Base-by-base conservation (phyloP, 148 eudicot genomes). In the Diospyros lotus region DNA sequence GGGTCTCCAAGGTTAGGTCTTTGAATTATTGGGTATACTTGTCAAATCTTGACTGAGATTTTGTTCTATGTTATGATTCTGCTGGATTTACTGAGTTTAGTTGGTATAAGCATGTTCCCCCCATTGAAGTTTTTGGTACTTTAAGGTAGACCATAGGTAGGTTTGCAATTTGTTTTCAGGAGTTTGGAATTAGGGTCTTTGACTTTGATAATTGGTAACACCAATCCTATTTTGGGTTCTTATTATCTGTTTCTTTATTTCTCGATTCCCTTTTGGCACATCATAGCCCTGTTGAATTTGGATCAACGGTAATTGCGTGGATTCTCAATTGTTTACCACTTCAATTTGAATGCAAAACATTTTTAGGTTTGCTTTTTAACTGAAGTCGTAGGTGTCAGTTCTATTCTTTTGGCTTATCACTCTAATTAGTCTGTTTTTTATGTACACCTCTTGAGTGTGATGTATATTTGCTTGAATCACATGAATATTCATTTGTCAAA, bases 1-100 rank as follows among this genome's bases (percentile, higher is more conserved):
- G 74, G 80, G 74, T 68, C 66, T 74, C 76, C 6, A 82, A 89
- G 93, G 93, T 87, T 56, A 53, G 50, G 58, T 2, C 38, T 43
- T 39, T 40, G 15, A 59, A 58, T 40, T 56, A 17, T 54, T 51
- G 62, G 59, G 5, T 40, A 4, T 15, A 3, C 14, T 8, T 46
- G 10, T 13, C 44, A 28, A 52, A 46, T 46, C 46, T 52, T 68
- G 10, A 52, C 12, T 68, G 46, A 5, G 15, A 15, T 42, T 69
- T 41, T 64, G n/a, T 41, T 64, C 41, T 9, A 42, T 12, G 67
- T 43, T 40, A 9, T 12, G 67, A 64, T 64, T 64, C 44, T 39
- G 6, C 48, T 64, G 48, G 67, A 64, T 64, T 64, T 11, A 63
- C 11, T 40, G 12, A 40, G 12, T 63, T 28, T 9, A 38, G 28